Evolutionary conservation across 2,329 filamentous ascomycete species (phyloP), one percentile per base, ranked within the genome.

Genomic region (Trichoderma arundinaceum): DNA sequence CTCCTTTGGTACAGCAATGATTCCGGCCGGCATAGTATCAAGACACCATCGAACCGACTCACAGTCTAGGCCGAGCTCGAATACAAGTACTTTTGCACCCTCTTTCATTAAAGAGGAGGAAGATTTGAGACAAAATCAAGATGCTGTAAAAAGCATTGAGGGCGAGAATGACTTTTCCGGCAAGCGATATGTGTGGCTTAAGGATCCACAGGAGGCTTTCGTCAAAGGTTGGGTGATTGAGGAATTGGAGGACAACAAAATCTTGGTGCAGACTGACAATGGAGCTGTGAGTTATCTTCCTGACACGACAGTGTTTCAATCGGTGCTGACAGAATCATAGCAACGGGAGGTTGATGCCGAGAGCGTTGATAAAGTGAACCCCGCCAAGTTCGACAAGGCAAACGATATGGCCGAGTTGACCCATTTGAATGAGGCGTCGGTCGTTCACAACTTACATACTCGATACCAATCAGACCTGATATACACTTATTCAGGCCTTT

Each of bases 361-460:
- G 72, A 90, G 88, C 72, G 93, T 97, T 71, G 96, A 99, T 83
- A 98, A 97, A 80, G 96, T 99, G 82, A 99, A 99, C 79, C 95
- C 95, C 53, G 94, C 94, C 74, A 99, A 99, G 77, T 99, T 99
- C 80, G 95, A 99, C 85, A 99, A 97, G 80, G 94, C 94, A 69
- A 93, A 96, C 80, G 96, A 99, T 78, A 99, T 99, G 95, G 95
- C 96, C 28, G 95, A 99, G 77, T 85, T 99, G 74, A 99, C 95
- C 6, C 95, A 99, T 78, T 83, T 99, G 69, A 99, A 99, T 79
- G 95, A 99, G 80, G 92, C 94, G 22, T 98, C 95, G 0, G 95
- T 99, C 59, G 94, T 99, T 59, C 94, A 99, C 80, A 99, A 99
- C 75, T 85, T 99, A 65, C 91, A 96, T 71, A 94, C 92, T 83